A percentile compares a stretch with the other conserved stretches of the same genome.
phyloP scores from a whole-genome alignment of 495 filamentous ascomycete species.

The Cryomyces minteri region DNA sequence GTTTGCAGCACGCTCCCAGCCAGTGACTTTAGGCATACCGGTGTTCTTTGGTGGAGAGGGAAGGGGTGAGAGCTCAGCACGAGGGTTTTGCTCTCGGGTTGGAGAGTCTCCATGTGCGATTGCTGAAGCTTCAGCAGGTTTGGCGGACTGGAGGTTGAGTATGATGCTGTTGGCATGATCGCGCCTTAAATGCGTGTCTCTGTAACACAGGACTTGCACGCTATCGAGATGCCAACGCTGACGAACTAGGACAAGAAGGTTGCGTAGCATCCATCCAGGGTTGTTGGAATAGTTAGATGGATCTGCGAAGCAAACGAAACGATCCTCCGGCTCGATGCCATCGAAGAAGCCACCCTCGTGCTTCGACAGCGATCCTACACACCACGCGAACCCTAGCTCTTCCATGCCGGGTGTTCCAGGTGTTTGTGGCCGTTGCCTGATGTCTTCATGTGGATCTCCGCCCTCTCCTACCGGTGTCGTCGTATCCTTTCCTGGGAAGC shows the following conservation, averaged over 20 bases:
- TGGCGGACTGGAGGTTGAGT: constrained; percentile 42
- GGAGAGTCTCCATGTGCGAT: background rate
- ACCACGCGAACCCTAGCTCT: constrained; percentile 48
- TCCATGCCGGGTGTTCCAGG: constrained; percentile 20
- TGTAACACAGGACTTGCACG: constrained; percentile 77
- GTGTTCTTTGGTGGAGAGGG: constrained; percentile 10
- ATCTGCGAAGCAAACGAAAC: constrained; percentile 74
- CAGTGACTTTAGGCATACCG: constrained; percentile 69
- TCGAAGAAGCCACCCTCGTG: constrained; percentile 85
- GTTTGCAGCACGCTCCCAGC: constrained; percentile 73
- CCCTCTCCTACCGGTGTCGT: constrained; percentile 5
- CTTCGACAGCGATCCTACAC: constrained; percentile 48
- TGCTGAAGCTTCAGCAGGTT: constrained; percentile 1
- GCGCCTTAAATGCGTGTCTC: constrained; percentile 56
- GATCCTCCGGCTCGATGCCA: constrained; percentile 43
- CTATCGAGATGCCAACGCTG: constrained; percentile 60
- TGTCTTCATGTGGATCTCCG: constrained; percentile 6
- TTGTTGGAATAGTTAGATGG: constrained; percentile 74
- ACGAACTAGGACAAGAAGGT: constrained; percentile 70
- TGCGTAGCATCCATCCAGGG: constrained; percentile 85
- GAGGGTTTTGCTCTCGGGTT: background rate
- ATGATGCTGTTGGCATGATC: constrained; percentile 68
- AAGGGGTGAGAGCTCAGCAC: background rate
- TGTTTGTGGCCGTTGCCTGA: constrained; percentile 17
- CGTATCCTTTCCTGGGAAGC: constrained; percentile 2